Percentiles rank a stretch among this genome's conserved stretches.
Evolutionary conservation across 257 asterid genomes (phyloP).

Genomic region (Cynanchum wilfordii): DNA sequence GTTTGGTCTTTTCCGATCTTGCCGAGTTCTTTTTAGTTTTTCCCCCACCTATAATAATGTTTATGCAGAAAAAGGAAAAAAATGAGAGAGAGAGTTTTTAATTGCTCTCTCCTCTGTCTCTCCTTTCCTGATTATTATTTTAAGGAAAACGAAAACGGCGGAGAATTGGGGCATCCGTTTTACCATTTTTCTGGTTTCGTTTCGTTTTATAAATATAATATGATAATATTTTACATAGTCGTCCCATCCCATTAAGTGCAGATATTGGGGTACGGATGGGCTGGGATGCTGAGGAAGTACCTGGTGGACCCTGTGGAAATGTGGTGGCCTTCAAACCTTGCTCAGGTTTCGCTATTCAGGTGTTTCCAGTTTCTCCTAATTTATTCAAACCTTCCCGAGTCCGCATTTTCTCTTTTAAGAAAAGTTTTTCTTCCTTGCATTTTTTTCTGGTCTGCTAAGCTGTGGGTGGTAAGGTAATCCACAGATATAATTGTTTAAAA

Average conservation of each 20-base stretch:
- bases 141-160: too few relatives aligned
- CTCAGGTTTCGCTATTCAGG: conserved; percentile 92
- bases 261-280: conserved; percentile 98
- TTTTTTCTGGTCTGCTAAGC: not conserved
- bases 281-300: conserved; percentile 85
- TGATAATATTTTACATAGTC: too few relatives aligned
- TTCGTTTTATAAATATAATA: too few relatives aligned
- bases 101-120: too few relatives aligned
- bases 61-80: not conserved
- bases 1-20: not conserved
- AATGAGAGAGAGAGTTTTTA: too few relatives aligned
- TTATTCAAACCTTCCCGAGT: not conserved
- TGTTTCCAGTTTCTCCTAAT: conserved; percentile 11
- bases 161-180: too few relatives aligned
- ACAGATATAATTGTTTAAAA: not conserved
- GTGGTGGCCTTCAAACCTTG: conserved; percentile 99
- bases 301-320: conserved; percentile 88
- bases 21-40: not conserved
- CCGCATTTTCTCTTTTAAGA: not conserved
- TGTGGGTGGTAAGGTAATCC: not conserved
- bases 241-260: conserved; percentile 22
- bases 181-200: too few relatives aligned
- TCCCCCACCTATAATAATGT: not conserved
- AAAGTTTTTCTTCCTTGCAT: not conserved
- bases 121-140: too few relatives aligned